Percentiles rank a stretch among this genome's conserved stretches.
Evolutionary conservation across 108 stramenopile genomes (phyloP).

Genomic region (Skeletonema costatum): DNA sequence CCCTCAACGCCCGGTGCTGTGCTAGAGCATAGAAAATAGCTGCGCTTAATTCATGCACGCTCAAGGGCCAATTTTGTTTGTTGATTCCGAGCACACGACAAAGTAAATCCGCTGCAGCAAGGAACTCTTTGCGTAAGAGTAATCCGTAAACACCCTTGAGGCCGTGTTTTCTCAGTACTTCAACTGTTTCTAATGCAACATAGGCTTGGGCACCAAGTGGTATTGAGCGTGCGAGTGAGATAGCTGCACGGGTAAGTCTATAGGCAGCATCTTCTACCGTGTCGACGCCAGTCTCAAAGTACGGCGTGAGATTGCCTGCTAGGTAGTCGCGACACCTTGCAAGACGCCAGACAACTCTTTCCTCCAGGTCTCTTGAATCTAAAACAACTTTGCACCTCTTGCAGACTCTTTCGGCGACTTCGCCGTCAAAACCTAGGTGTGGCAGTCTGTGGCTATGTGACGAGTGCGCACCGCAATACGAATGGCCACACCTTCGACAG

Average conservation of each 20-base stretch:
- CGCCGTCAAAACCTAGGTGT: conserved; percentile 83
- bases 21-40: conserved; percentile 97
- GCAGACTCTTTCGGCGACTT: conserved; percentile 88
- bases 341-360: conserved; percentile 86
- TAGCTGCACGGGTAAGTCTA: conserved; percentile 71
- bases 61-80: conserved; percentile 86
- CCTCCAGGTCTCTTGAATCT: conserved; percentile 77
- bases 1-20: conserved; percentile 88
- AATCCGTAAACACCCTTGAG: conserved; percentile 91
- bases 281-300: conserved; percentile 86
- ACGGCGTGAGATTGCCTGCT: conserved; percentile 63
- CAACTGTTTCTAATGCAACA: conserved; percentile 91
- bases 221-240: conserved; percentile 73
- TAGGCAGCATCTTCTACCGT: conserved; percentile 72
- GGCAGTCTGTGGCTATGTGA: conserved; percentile 63
- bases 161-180: conserved; percentile 90
- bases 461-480: conserved; percentile 80
- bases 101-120: conserved; percentile 92
- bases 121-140: conserved; percentile 90
- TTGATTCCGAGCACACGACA: conserved; percentile 84
- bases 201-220: conserved; percentile 89
- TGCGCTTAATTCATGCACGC: conserved; percentile 92
- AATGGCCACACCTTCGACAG: conserved; percentile 90
- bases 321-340: conserved; percentile 80
- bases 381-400: conserved; percentile 72